Evolutionary conservation across 148 eudicot species (phyloP), one percentile per base, ranked within the genome.

Genomic region (Rhododendron griersonianum): DNA sequence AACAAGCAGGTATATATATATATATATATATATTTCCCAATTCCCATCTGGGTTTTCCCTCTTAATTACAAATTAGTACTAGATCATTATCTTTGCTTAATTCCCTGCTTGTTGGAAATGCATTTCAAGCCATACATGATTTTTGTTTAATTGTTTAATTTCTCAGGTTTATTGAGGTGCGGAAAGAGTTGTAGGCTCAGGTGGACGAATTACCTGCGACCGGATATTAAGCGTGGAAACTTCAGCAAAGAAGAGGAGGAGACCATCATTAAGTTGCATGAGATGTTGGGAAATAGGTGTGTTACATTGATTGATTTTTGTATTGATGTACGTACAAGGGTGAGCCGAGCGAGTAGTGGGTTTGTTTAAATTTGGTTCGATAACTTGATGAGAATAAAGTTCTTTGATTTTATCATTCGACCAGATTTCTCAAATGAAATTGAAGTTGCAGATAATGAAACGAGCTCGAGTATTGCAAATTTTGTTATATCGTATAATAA

Each of bases 131-230:
- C 21, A 16, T 55, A 55, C 61, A 2, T 55, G 15, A 3, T 55
- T 15, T 14, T 15, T 53, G 4, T 55, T 55, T 51, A 3, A 15
- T 51, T 16, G 48, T 15, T 57, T 30, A 30, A 30, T 30, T 48
- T 1, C 33, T 44, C 84, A 94, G 98, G 98, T 30, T 89, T 95
- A 19, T 82, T 92, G 80, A 92, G 96, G 88, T 95, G 98, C 85
- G 98, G 98, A 23, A 95, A 95, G 84, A 95, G 98, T 88, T 95
- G 95, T 53, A 89, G 95, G 78, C 90, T 94, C 13, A 86, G 95
- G 59, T 94, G 98, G 98, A 90, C 88, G 25, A 93, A 95, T 78
- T 95, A 95, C 83, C 86, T 95, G 87, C 79, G 92, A 44, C 98
- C 98, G 0, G 95, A 95, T 79, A 91, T 94, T 63, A 94, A 93